Base-by-base conservation (phyloP, 345 rosid species). In the Rubroshorea leprosula region DNA sequence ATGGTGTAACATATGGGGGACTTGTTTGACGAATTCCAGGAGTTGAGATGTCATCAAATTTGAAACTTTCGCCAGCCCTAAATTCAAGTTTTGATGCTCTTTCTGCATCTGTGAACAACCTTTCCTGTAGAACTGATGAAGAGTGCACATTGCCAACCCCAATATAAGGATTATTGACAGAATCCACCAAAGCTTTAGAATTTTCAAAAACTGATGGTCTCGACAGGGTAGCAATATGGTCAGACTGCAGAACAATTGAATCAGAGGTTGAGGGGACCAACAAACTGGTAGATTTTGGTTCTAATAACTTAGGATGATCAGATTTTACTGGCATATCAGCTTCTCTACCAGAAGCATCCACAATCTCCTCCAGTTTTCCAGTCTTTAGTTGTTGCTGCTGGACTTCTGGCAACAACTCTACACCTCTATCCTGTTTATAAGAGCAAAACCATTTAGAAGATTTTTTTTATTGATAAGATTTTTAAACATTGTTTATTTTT, bases 321-420 rank as follows among this genome's bases (percentile, higher is more conserved):
- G 80, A 62, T 56, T 38, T 65, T 59, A 26, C 68, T 24, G 78
- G 75, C 60, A 67, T 66, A 61, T 81, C 80, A 70, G 63, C 72
- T 72, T 68, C 79, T 64, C 68, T 73, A 49, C 61, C 64, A 62
- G 78, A 71, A 23, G 68, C 52, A 54, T 70, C 50, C 50, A 57
- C 58, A 58, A 31, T 59, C 39, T 71, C 75, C 19, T 75, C 69
- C 65, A 63, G 57, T 45, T 68, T 76, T 66, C 89, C 90, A 46
- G 76, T 55, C 72, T 72, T 81, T 23, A 82, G 62, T 62, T 75
- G 80, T 53, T 83, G 89, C 80, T 76, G 95, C 68, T 85, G 80
- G 21, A 77, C 69, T 54, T 64, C 83, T 50, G 99, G 90, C 61
- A 94, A 78, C 75, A 87, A 65, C 55, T 74, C 84, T 47, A 83